A percentile compares a stretch with the other conserved stretches of the same genome.
These are phyloP conservation scores for Pelargonium australe DNA, from an alignment of 441 rosid genomes.

Conservation along the genomic window DNA sequence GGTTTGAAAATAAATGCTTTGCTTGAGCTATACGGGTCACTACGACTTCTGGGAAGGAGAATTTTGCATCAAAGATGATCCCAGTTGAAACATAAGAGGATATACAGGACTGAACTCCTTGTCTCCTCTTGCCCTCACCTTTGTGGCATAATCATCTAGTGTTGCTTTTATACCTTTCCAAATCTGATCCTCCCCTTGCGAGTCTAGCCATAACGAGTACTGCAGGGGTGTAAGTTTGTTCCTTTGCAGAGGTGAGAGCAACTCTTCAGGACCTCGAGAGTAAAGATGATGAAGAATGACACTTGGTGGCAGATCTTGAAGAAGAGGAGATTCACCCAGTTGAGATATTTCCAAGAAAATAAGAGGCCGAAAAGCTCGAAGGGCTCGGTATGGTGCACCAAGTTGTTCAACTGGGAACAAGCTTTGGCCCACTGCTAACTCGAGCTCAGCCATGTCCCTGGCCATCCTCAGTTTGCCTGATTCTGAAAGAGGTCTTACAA, in stretches of 20 bases:
- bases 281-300: conserved; percentile 91
- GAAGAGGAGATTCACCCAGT: conserved; percentile 69
- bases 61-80: conserved; percentile 54
- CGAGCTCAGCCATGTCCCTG: conserved; percentile 97
- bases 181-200: conserved; percentile 90
- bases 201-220: conserved; percentile 92
- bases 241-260: conserved; percentile 80
- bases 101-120: conserved; percentile 95
- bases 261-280: conserved; percentile 82
- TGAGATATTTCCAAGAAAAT: conserved; percentile 85
- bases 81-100: conserved; percentile 83
- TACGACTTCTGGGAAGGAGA: conserved; percentile 29
- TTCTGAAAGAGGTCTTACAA: conserved; percentile 88
- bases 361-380: conserved; percentile 86
- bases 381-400: conserved; percentile 89
- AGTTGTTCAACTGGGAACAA: conserved; percentile 92
- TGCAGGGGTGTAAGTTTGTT: conserved; percentile 71
- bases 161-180: conserved; percentile 97
- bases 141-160: conserved; percentile 78
- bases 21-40: conserved; percentile 1
- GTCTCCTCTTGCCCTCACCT: conserved; percentile 78
- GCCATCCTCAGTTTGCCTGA: conserved; percentile 97
- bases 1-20: not conserved
- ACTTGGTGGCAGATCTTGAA: conserved; percentile 82
- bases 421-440: conserved; percentile 88